A percentile compares a stretch with the other conserved stretches of the same genome.
These are phyloP conservation scores for Entomophthora muscae DNA, from an alignment of 371 early-diverging fungal species.

Conservation along the genomic window DNA sequence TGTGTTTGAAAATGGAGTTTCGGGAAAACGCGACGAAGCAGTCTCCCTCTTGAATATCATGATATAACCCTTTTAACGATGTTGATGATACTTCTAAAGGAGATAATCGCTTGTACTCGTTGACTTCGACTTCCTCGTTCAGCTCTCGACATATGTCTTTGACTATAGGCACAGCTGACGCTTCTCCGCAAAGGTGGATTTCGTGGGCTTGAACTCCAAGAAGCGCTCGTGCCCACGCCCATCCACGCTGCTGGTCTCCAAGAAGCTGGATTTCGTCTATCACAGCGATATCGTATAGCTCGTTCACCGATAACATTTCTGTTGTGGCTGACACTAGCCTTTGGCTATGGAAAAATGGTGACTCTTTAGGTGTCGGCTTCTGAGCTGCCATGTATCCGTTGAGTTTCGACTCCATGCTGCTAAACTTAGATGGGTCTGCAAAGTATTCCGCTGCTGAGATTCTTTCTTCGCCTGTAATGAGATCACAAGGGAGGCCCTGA, in stretches of 20 bases:
- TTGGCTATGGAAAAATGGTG: conserved; percentile 13
- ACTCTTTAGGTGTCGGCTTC: neutral
- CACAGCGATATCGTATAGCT: conserved; percentile 66
- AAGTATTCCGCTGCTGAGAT: neutral
- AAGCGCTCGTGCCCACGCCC: conserved; percentile 91
- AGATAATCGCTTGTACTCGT: conserved; percentile 62
- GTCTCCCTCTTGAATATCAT: conserved; percentile 55
- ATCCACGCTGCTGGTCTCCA: conserved; percentile 67
- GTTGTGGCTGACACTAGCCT: conserved; percentile 55
- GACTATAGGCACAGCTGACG: conserved; percentile 67
- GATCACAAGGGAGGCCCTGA: conserved; percentile 51
- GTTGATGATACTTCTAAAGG: conserved; percentile 29
- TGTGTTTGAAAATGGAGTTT: conserved; percentile 50
- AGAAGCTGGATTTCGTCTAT: conserved; percentile 96
- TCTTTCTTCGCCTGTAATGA: conserved; percentile 89
- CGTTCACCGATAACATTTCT: conserved; percentile 64
- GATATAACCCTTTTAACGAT: conserved; percentile 33
- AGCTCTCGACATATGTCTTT: conserved; percentile 42
- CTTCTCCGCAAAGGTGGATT: conserved; percentile 89
- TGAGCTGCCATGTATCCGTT: neutral
- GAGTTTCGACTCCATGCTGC: conserved; percentile 2
- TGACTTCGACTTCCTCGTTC: conserved; percentile 63
- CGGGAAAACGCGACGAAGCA: conserved; percentile 81
- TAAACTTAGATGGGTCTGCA: conserved; percentile 13
- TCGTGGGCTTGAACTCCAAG: conserved; percentile 61